These are phyloP conservation scores for Thraustochytrium striatum DNA, from an alignment of 352 stramenopile species.

Conservation along the genomic window DNA sequence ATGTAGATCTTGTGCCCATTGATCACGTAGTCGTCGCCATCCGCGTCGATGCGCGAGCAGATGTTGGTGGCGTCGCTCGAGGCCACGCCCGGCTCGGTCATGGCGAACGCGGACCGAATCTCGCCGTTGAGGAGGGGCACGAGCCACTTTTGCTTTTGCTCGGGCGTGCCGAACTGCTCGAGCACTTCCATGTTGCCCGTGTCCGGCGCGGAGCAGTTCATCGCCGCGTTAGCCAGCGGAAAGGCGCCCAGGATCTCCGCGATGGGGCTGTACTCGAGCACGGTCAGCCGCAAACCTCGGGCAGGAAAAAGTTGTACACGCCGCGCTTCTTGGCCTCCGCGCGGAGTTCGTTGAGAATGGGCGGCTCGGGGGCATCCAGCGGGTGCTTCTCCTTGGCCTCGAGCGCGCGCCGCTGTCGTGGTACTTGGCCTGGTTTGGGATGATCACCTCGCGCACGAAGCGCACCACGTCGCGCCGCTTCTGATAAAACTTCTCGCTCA, in stretches of 20 bases:
- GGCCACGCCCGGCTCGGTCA: conserved; percentile 93
- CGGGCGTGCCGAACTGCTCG: conserved; percentile 72
- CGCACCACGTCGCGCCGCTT: conserved; percentile 21
- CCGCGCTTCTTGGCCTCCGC: conserved; percentile 42
- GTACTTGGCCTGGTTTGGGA: conserved; percentile 41
- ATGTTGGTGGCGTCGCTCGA: conserved; percentile 94
- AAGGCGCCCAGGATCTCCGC: conserved; percentile 85
- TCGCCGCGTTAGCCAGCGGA: conserved; percentile 82
- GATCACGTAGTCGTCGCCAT: conserved; percentile 78
- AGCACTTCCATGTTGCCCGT: conserved; percentile 98
- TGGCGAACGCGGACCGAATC: conserved; percentile 90
- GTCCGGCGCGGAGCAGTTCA: conserved; percentile 93
- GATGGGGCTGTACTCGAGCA: conserved; percentile 88
- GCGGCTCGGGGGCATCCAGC: conserved; percentile 22
- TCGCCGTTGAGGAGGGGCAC: conserved; percentile 81
- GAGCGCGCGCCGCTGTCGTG: not conserved
- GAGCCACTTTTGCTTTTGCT: conserved; percentile 78
- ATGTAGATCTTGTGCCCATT: conserved; percentile 94
- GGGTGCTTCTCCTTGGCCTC: conserved; percentile 17
- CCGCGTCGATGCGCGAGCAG: conserved; percentile 64
- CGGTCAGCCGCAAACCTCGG: conserved; percentile 40
- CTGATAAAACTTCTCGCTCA: conserved; percentile 33
- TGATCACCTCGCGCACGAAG: conserved; percentile 40
- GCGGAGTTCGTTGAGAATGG: conserved; percentile 26
- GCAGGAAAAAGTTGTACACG: conserved; percentile 48